phyloP scores from a whole-genome alignment of 306 rosid genomes.

The Sicyos baderoa region DNA sequence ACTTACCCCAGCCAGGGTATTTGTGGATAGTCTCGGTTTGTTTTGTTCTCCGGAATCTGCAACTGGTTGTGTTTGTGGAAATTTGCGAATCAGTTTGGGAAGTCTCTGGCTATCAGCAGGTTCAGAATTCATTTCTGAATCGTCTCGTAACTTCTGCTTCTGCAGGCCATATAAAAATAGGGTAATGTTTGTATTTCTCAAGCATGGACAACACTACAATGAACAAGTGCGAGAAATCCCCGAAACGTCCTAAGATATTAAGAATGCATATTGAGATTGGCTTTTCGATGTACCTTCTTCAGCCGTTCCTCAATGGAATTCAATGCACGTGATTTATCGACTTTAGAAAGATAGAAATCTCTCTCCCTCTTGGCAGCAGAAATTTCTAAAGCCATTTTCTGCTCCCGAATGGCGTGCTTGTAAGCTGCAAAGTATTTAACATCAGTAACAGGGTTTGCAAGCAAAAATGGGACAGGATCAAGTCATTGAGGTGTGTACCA shows the following conservation, averaged over 20 bases:
- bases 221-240: background rate
- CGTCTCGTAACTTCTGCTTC: constrained; percentile 61
- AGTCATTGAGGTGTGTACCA: constrained; percentile 37
- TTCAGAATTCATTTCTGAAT: constrained; percentile 25
- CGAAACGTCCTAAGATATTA: background rate
- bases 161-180: constrained; percentile 30
- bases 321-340: constrained; percentile 64
- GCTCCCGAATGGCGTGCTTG: constrained; percentile 66
- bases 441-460: constrained; percentile 12
- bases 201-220: background rate
- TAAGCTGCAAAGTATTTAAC: constrained; percentile 39
- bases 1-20: constrained; percentile 56
- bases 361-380: constrained; percentile 86
- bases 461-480: constrained; percentile 15
- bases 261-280: background rate
- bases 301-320: constrained; percentile 61
- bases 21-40: constrained; percentile 44
- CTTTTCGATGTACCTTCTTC: constrained; percentile 47
- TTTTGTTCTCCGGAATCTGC: constrained; percentile 23
- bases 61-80: constrained; percentile 59
- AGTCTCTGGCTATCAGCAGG: constrained; percentile 25
- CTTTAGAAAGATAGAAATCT: constrained; percentile 60
- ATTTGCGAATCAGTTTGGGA: constrained; percentile 47
- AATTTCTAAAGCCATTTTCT: constrained; percentile 64
- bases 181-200: background rate